Conservation (phyloP, 108 stramenopile genomes). For the Nitzschia inconspicua region DNA sequence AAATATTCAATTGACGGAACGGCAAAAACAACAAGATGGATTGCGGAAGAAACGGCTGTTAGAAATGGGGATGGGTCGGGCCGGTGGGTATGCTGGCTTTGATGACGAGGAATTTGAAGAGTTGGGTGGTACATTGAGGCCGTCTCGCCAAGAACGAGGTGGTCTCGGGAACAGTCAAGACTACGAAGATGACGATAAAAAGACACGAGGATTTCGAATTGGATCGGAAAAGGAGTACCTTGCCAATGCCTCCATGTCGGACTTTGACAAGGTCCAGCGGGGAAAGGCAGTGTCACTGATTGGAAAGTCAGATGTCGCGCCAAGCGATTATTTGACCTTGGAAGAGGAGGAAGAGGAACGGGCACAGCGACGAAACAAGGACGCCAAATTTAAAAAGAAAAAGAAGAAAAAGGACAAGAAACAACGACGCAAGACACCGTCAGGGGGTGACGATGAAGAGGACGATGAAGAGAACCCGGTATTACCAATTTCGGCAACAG, state of each 20-base stretch:
- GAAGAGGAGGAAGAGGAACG: conserved; percentile 57
- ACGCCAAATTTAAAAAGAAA: conserved; percentile 41
- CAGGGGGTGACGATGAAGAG: conserved; percentile 41
- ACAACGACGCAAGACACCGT: conserved; percentile 38
- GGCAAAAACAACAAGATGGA: conserved; percentile 36
- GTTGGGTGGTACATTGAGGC: conserved; percentile 59
- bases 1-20: conserved; percentile 52
- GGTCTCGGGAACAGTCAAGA: not conserved
- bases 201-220: conserved; percentile 56
- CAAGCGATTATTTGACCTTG: conserved; percentile 80
- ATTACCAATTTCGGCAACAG: not conserved
- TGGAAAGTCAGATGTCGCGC: conserved; percentile 40
- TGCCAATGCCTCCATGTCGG: conserved; percentile 20
- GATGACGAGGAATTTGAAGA: conserved; percentile 93
- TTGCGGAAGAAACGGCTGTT: conserved; percentile 62
- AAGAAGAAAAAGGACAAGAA: conserved; percentile 56
- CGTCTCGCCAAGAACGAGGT: conserved; percentile 25
- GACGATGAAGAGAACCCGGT: conserved; percentile 21
- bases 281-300: conserved; percentile 69
- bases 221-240: conserved; percentile 20
- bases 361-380: conserved; percentile 35
- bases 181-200: not conserved
- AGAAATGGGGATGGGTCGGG: conserved; percentile 76
- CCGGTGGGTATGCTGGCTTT: conserved; percentile 88
- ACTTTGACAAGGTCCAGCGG: conserved; percentile 35